phyloP scores from a whole-genome alignment of 306 rosid genomes.

The Castanospermum australe region DNA sequence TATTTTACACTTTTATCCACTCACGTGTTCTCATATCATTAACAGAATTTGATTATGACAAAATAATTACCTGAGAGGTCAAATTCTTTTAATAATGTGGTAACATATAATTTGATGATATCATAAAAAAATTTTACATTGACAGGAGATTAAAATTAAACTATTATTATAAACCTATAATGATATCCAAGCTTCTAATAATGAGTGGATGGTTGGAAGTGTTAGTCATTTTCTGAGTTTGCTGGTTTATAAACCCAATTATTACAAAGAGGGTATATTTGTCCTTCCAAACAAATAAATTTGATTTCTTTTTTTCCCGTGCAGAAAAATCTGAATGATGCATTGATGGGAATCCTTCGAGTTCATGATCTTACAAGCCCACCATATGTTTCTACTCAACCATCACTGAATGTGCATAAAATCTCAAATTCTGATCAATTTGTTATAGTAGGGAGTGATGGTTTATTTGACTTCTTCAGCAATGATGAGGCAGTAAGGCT shows the following conservation, averaged over 20 bases:
- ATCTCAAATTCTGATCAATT: slow-evolving; percentile 79
- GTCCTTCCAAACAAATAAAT: background rate
- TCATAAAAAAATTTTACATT: too few species aligned
- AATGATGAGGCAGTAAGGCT: slow-evolving; percentile 83
- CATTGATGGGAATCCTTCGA: slow-evolving; percentile 95
- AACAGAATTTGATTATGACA: too few species aligned
- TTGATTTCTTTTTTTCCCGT: slow-evolving; percentile 10
- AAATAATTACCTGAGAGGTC: too few species aligned
- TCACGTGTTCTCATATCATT: too few species aligned
- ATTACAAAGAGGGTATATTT: background rate
- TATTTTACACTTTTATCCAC: too few species aligned
- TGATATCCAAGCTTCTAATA: slow-evolving; percentile 1
- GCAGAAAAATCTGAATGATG: slow-evolving; percentile 90
- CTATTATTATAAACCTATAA: background rate
- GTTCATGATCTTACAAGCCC: slow-evolving; percentile 87
- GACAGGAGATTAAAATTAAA: too few species aligned
- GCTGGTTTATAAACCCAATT: background rate
- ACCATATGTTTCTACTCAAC: slow-evolving; percentile 85
- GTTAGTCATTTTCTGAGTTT: background rate
- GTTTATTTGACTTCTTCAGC: slow-evolving; percentile 93
- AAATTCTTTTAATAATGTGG: too few species aligned
- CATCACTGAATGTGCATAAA: slow-evolving; percentile 76
- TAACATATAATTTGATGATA: too few species aligned
- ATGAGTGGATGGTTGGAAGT: slow-evolving; percentile 37
- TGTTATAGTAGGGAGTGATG: slow-evolving; percentile 90